Conservation (phyloP, 2,329 filamentous ascomycete species). For the Coniochaeta sp. region DNA sequence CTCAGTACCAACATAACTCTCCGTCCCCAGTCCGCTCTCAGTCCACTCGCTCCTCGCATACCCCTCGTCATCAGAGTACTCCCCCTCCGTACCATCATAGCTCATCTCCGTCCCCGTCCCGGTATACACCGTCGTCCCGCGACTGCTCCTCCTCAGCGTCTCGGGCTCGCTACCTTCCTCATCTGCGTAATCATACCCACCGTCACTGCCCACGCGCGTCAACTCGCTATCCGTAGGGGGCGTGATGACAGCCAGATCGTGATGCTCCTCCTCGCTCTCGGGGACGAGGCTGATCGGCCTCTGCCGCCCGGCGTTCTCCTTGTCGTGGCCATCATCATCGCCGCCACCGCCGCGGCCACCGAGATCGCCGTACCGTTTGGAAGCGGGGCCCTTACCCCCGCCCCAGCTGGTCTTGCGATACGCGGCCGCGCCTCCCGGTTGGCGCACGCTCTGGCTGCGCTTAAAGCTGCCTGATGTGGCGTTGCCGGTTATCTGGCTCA, state of each 20-base stretch:
- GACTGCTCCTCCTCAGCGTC: slow-evolving; percentile 40
- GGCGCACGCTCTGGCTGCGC: slow-evolving; percentile 72
- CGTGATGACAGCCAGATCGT: slow-evolving; percentile 5
- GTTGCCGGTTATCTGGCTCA: slow-evolving; percentile 84
- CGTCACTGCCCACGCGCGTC: not conserved
- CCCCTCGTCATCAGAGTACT: slow-evolving; percentile 29
- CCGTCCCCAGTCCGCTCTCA: slow-evolving; percentile 29
- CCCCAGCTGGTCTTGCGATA: slow-evolving; percentile 66
- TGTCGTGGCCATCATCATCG: slow-evolving; percentile 53
- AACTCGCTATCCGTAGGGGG: slow-evolving; percentile 1
- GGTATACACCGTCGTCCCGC: slow-evolving; percentile 38
- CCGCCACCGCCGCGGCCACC: too few species aligned
- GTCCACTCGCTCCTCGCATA: slow-evolving; percentile 42
- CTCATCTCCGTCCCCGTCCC: slow-evolving; percentile 23
- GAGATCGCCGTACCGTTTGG: slow-evolving; percentile 44
- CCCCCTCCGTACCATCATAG: slow-evolving; percentile 25
- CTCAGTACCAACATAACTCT: slow-evolving; percentile 16
- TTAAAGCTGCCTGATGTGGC: slow-evolving; percentile 57
- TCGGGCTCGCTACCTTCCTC: slow-evolving; percentile 40
- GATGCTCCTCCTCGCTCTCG: slow-evolving; percentile 35
- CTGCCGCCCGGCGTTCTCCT: slow-evolving; percentile 21
- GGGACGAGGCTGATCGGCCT: slow-evolving; percentile 26
- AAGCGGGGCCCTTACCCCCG: slow-evolving; percentile 24
- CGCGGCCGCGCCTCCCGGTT: slow-evolving; percentile 41
- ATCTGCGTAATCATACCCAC: not conserved